Evolutionary conservation across 208 protist species (phyloP), one percentile per base, ranked within the genome.

Genomic region (Trypanosoma melophagium): DNA sequence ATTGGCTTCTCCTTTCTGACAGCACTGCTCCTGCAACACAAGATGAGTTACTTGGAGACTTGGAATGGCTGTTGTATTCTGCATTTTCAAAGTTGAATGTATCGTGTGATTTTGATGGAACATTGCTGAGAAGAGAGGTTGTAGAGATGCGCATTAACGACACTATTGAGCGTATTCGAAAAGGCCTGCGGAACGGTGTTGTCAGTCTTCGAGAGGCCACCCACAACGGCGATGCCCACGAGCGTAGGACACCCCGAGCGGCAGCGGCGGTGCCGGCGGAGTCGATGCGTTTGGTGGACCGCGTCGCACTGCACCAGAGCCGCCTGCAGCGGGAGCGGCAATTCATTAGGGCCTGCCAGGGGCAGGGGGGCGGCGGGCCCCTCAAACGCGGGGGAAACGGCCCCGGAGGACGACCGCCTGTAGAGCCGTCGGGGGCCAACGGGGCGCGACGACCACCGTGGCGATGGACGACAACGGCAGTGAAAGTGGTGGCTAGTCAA

Each of bases 31-130:
- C 13, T 9, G 17, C n/a, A 3, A 63, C 79, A 12, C 50, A 57
- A 12, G 57, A 79, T 31, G 50, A 77, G 21, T 67, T 87, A 35
- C 40, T 91, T 21, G 62, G 64, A 1, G 86, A 93, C 56, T 55
- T 95, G 28, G 86, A 95, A 80, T 93, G 84, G 82, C 71, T 90
- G 64, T 74, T 95, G 45, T 74, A 90, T 68, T 92, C 80, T 0
- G 77, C 84, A 19, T 92, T 95, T 60, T 84, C 82, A 5, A 79
- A 92, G 62, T 61, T 95, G 16, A 85, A 81, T 65, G 80, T 95
- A n/a, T 69, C 76, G 3, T 83, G 77, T 55, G 63, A 70, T 2
- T 22, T 47, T 0, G 71, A 77, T 35, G 84, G 86, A 31, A 53
- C 69, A 14, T 66, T 89, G 47, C 63, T 94, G 35, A n/a, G 69